Evolutionary conservation across 108 stramenopile genomes (phyloP), one percentile per base, ranked within the genome.

Genomic region (Stephanodiscus minutulus): DNA sequence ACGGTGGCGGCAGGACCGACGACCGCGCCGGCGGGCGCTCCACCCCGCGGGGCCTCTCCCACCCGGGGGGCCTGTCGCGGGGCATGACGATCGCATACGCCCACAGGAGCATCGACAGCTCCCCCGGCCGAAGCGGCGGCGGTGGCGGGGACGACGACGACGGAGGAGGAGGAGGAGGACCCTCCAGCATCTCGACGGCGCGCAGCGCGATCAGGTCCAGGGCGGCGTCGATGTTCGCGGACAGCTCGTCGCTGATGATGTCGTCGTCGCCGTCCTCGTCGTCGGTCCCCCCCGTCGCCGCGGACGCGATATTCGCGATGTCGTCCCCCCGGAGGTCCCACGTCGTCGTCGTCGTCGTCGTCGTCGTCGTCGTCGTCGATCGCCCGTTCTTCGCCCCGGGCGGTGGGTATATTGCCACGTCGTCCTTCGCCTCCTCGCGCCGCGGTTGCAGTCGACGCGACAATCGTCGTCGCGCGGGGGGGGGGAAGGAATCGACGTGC

Each of bases 21-120:
- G 17, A 31, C 12, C 25, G 25, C 25, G 5, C 9, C 55, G 1
- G 0, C 28, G 55, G 55, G 29, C 55, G 41, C 15, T 86, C 87
- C 18, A 89, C 37, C 61, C 82, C 83, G 46, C 85, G 89, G 31
- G 84, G 87, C 21, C 44, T 54, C 48, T 81, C 80, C 92, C 92
- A 93, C 1, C 92, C 92, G 7, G 89, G 88, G 7, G 92, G 92
- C 17, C 61, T 33, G 35, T 73, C 64, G 28, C 92, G 86, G 24
- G 82, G 88, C 50, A 72, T 63, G 0, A 85, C 54, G 33, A 81
- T 60, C 37, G 87, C 92, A 70, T 83, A 91, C 9, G 92, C 92
- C 92, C 92, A 93, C 22, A 82, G 64, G 7, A 86, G 74, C 92
- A 93, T 93, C 61, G 81, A 76, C 6, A 93, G 75, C 70, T 93